Evolutionary conservation across 1,284 basidiomycete species (phyloP).

Genomic region (Leccinum solheimii): DNA sequence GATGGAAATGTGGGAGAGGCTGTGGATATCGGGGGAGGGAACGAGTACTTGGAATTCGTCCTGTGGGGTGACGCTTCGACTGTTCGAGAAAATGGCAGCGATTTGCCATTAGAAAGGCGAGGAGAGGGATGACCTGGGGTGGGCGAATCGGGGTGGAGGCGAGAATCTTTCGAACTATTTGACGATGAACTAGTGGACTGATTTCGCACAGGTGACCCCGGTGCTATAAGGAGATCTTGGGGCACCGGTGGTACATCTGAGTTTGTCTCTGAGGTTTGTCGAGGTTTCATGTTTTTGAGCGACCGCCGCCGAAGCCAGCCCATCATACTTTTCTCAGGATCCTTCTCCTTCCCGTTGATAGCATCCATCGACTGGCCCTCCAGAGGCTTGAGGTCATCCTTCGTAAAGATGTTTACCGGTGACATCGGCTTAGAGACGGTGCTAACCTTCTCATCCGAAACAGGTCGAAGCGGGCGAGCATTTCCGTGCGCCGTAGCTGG

Average conservation of each 20-base stretch:
- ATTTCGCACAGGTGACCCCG: constrained; percentile 26
- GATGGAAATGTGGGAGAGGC: constrained; percentile 18
- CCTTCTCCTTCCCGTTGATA: constrained; percentile 41
- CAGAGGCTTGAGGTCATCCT: constrained; percentile 13
- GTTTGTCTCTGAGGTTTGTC: constrained; percentile 25
- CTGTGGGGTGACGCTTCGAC: constrained; percentile 9
- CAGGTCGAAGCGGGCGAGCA: constrained; percentile 13
- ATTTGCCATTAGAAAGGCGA: constrained; percentile 16
- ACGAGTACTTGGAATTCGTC: constrained; percentile 28
- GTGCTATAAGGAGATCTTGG: constrained; percentile 13
- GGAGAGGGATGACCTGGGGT: constrained; percentile 13
- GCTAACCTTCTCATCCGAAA: constrained; percentile 18
- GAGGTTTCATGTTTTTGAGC: constrained; percentile 27
- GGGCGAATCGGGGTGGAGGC: constrained; percentile 26
- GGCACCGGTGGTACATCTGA: constrained; percentile 17
- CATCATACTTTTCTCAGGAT: constrained; percentile 45
- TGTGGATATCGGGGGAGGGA: constrained; percentile 28
- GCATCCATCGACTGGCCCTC: constrained; percentile 11
- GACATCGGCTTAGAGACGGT: constrained; percentile 5
- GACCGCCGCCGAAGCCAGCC: constrained; percentile 63
- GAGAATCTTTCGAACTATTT: constrained; percentile 29
- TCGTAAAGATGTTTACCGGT: constrained; percentile 21
- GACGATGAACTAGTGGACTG: constrained; percentile 26
- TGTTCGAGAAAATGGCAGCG: constrained; percentile 17
- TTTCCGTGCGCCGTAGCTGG: constrained; percentile 11